phyloP scores from a whole-genome alignment of 805 yeast species.

The Schizosaccharomyces japonicus region DNA sequence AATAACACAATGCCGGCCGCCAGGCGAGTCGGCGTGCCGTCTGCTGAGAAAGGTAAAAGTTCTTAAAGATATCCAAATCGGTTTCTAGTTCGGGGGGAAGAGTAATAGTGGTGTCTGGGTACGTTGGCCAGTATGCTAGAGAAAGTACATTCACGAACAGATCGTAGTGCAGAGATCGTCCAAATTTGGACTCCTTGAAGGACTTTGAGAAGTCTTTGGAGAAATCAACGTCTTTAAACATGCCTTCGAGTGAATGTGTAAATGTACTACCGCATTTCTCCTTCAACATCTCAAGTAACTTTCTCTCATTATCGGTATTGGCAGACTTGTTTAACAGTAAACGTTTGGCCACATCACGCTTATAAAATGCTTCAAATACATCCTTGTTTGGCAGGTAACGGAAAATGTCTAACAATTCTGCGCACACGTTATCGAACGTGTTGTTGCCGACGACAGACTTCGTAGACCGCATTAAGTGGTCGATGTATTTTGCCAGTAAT shows the following conservation, averaged over 20 bases:
- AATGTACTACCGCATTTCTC: constrained; percentile 61
- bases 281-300: constrained; percentile 39
- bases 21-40: constrained; percentile 12
- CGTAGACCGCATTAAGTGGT: constrained; percentile 14
- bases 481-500: constrained; percentile 14
- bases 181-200: constrained; percentile 6
- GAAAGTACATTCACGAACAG: constrained; percentile 14
- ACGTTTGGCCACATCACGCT: constrained; percentile 67
- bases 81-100: constrained; percentile 13
- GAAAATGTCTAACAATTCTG: constrained; percentile 25
- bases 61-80: constrained; percentile 12
- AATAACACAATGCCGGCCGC: constrained; percentile 14
- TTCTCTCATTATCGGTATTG: constrained; percentile 42
- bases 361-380: constrained; percentile 61
- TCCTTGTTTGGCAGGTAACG: constrained; percentile 60
- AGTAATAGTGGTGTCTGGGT: constrained; percentile 11
- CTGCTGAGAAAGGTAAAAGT: constrained; percentile 12
- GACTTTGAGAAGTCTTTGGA: constrained; percentile 25
- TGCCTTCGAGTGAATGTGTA: constrained; percentile 58
- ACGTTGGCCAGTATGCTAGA: constrained; percentile 16
- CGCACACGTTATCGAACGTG: not conserved
- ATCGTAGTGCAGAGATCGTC: constrained; percentile 3
- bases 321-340: constrained; percentile 27
- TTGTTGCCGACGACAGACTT: constrained; percentile 14
- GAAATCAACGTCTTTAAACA: constrained; percentile 55